Conservation (phyloP, 2,329 filamentous ascomycete species). For the Ophiostoma himal-ulmi region DNA sequence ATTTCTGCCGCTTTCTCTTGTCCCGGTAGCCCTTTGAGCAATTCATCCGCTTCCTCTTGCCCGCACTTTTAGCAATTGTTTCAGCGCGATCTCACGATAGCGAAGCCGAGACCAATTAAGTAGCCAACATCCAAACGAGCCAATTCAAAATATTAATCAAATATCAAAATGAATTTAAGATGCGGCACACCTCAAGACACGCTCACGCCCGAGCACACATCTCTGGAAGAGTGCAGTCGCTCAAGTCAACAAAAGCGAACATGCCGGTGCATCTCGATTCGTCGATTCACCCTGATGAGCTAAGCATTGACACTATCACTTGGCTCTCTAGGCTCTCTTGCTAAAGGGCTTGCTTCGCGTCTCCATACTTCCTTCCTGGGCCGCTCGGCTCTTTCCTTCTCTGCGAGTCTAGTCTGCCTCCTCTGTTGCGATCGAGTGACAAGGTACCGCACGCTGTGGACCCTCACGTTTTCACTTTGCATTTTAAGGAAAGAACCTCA, state of each 20-base stretch:
- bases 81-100: background rate
- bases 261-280: background rate
- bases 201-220: background rate
- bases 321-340: background rate
- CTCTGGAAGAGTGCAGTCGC: background rate
- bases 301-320: background rate
- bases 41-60: background rate
- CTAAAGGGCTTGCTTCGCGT: background rate
- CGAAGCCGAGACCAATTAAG: background rate
- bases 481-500: slow-evolving; percentile 21
- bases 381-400: background rate
- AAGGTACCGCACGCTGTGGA: background rate
- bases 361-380: slow-evolving; percentile 1
- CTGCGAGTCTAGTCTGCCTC: background rate
- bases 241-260: background rate
- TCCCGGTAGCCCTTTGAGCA: background rate
- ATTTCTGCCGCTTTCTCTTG: background rate
- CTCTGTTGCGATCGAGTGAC: background rate
- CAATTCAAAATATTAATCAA: background rate
- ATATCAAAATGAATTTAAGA: background rate
- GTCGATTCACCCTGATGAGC: background rate
- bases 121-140: background rate
- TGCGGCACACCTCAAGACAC: background rate
- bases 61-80: background rate
- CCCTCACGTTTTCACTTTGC: background rate